Evolutionary conservation across 345 rosid genomes (phyloP), one percentile per base, ranked within the genome.

Genomic region (Citrus maxima): DNA sequence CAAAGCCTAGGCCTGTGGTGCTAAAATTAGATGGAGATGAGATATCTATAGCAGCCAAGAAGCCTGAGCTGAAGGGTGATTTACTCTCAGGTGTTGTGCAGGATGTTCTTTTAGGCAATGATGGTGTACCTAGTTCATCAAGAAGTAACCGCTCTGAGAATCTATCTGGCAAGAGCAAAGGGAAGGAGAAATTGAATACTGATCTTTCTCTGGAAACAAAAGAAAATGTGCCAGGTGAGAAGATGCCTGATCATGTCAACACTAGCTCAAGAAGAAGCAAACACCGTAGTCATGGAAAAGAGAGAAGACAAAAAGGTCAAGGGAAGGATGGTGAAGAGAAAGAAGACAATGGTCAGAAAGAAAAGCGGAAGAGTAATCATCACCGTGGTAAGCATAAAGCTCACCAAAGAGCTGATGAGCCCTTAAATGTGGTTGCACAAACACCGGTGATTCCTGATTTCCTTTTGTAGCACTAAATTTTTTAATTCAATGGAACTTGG

Each of bases 1-100:
- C 87, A 32, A 96, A 96, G 79, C 88, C 89, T 25, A 93, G 99
- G 88, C 98, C 99, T 67, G 95, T 94, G 72, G 98, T 97, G 66
- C 97, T 97, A 77, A 90, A 89, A 86, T 88, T 97, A 81, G 97
- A 94, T 76, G 95, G 86, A 76, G 92, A 88, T 73, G 90, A 70
- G 18, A 75, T 72, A 69, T 80, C 81, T 32, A 68, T 78, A 22
- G 59, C 67, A 40, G 38, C 75, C 25, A 91, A 79, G 80, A 87
- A 86, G 81, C 75, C 74, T 7, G 82, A 79, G 21, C 40, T 69
- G 27, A 85, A 80, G 67, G 91, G 85, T 82, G 92, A 88, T 78
- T 82, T 78, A 21, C 75, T 95, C 28, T 87, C 95, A 24, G 93
- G 84, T 69, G 94, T 87, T 6, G 90, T 93, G 77, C 88, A 88